A percentile compares a stretch with the other conserved stretches of the same genome.
phyloP scores from a whole-genome alignment of 1,139 yeast species.

The Eremothecium cymbalariae region DNA sequence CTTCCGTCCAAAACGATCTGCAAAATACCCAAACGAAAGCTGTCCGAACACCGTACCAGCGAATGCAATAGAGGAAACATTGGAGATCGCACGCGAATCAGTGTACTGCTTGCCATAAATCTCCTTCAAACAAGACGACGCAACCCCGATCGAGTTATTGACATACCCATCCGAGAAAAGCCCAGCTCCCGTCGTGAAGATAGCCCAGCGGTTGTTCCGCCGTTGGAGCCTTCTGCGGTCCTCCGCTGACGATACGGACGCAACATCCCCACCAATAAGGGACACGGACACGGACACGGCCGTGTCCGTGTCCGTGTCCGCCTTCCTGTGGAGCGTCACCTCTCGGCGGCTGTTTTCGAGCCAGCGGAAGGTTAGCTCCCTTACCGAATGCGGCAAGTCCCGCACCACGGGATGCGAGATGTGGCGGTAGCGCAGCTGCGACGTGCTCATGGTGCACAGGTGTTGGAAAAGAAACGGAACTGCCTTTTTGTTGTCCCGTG shows the following conservation, averaged over 20 bases:
- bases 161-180: constrained; percentile 86
- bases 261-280: constrained; percentile 4
- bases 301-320: constrained; percentile 9
- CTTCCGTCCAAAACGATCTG: constrained; percentile 74
- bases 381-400: constrained; percentile 41
- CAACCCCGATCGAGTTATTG: constrained; percentile 74
- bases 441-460: too few relatives aligned
- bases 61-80: constrained; percentile 82
- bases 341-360: constrained; percentile 31
- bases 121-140: constrained; percentile 53
- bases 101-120: constrained; percentile 60
- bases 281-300: too few relatives aligned
- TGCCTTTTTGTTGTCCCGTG: too few relatives aligned
- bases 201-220: constrained; percentile 53
- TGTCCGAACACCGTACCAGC: constrained; percentile 91
- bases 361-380: constrained; percentile 39
- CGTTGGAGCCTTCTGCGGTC: constrained; percentile 16
- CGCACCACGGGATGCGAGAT: constrained; percentile 31
- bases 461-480: too few relatives aligned
- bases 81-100: constrained; percentile 58
- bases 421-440: too few relatives aligned
- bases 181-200: constrained; percentile 85
- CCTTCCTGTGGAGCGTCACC: constrained; percentile 14
- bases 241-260: constrained; percentile 5
- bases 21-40: constrained; percentile 64